Evolutionary conservation across 2,329 filamentous ascomycete genomes (phyloP), one percentile per base, ranked within the genome.

Genomic region (Fusarium acutatum): DNA sequence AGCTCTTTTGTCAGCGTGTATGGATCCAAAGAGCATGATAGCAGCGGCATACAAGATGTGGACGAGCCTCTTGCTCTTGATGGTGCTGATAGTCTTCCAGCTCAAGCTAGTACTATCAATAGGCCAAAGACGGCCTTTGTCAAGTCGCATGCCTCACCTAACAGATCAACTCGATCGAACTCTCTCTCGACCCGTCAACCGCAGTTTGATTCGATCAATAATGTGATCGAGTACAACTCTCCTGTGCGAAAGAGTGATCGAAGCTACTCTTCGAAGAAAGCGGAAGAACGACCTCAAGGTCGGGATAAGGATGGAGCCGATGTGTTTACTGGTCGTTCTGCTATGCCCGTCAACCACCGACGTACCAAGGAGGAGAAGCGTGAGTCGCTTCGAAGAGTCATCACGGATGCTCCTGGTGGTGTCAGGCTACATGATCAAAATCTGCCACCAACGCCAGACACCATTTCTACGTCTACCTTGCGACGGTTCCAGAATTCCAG

Each of bases 1-100:
- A 92, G 90, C 78, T 92, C 90, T 0, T 92, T 93, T 74, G 74
- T 88, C 28, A 92, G 90, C 73, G 83, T 93, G 1, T 93, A 93
- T 62, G 90, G 90, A 6, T 80, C 84, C 30, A 86, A 85, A 69
- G 75, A 69, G 13, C 60, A 74, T 5, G 78, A 79, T 15, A 75
- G 73, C 34, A 74, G 74, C 17, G 73, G 75, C 8, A 67, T 77
- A 6, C 64, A 65, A 24, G 71, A 79, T 7, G 68, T 80, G 7
- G 81, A 82, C 26, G 80, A 83, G 40, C 76, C 79, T 1, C 71
- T 79, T 11, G 72, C 75, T 15, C 73, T 80, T 44, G 79, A 82
- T 59, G 80, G 80, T 7, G 59, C 70, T 6, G 74, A 70, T 35
- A 70, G 66, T 49, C 56, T 75, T 30, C 53, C 72, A 28, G 62